These are phyloP conservation scores for Collybia mongolica DNA, from an alignment of 768 basidiomycete genomes.

Conservation along the genomic window DNA sequence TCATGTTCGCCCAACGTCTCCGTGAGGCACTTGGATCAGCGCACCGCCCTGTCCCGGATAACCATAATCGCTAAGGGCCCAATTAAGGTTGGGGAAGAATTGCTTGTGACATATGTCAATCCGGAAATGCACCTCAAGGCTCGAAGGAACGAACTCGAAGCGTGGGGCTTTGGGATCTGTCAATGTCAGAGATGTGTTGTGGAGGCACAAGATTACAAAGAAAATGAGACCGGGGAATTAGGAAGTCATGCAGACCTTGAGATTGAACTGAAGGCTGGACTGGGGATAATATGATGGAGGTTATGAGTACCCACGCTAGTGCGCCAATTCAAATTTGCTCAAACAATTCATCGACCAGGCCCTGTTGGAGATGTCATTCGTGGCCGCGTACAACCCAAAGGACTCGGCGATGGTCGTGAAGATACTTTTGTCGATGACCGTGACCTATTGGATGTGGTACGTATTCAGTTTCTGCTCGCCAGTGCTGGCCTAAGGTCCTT, in stretches of 20 bases:
- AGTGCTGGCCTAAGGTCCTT: too few relatives aligned
- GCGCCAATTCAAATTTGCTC: too few relatives aligned
- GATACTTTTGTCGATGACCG: too few relatives aligned
- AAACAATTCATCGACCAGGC: too few relatives aligned
- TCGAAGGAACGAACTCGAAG: conserved; percentile 53
- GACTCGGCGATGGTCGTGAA: too few relatives aligned
- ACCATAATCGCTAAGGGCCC: conserved; percentile 65
- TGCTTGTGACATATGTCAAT: conserved; percentile 78
- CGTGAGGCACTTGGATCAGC: conserved; percentile 72
- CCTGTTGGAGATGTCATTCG: too few relatives aligned
- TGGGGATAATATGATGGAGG: conserved; percentile 46
- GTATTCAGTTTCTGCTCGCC: too few relatives aligned
- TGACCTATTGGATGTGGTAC: too few relatives aligned
- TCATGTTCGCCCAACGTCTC: conserved; percentile 78
- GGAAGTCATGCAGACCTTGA: conserved; percentile 47
- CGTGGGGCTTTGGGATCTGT: conserved; percentile 79
- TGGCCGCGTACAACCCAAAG: too few relatives aligned
- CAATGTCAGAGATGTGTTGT: conserved; percentile 62
- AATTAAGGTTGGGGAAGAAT: conserved; percentile 72
- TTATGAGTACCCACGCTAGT: background rate
- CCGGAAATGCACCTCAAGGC: conserved; percentile 47
- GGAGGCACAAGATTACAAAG: conserved; percentile 47
- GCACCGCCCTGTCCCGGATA: conserved; percentile 69
- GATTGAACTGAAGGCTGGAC: conserved; percentile 59
- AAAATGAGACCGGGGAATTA: conserved; percentile 14